Evolutionary conservation across 371 early-diverging fungal genomes (phyloP).

Genomic region (Mycotypha africana): DNA sequence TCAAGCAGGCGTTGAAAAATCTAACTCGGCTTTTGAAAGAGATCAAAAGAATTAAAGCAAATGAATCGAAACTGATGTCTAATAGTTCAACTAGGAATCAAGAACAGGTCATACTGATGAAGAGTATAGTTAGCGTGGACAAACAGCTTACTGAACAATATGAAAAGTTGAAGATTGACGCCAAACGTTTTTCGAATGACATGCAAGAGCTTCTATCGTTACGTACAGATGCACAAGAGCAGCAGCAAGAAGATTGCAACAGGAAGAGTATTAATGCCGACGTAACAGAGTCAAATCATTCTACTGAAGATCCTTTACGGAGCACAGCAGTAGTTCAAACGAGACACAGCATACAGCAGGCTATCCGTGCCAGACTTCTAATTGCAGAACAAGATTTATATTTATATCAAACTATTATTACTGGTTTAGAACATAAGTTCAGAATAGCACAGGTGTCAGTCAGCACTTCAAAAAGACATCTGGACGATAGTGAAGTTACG

Average conservation of each 20-base stretch:
- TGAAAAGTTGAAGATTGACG: constrained; percentile 12
- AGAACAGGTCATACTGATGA: constrained; percentile 14
- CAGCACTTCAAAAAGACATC: constrained; percentile 4
- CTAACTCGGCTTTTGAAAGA: constrained; percentile 12
- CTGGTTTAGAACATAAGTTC: constrained; percentile 11
- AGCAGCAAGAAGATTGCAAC: neutral
- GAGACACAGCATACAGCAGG: neutral
- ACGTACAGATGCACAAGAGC: neutral
- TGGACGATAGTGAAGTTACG: constrained; percentile 6
- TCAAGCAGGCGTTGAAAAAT: constrained; percentile 12
- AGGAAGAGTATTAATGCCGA: neutral
- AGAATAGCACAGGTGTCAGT: constrained; percentile 8
- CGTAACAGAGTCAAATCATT: neutral
- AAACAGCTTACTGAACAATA: constrained; percentile 20
- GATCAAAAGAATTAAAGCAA: constrained; percentile 7
- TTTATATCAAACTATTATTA: constrained; percentile 1
- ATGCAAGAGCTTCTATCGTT: constrained; percentile 6
- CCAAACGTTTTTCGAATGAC: constrained; percentile 16
- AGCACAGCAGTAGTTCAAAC: neutral
- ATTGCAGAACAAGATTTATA: constrained; percentile 15
- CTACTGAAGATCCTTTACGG: too few relatives aligned
- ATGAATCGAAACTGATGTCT: constrained; percentile 3
- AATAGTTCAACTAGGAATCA: neutral
- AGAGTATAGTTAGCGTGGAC: constrained; percentile 11
- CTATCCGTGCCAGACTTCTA: constrained; percentile 6